A percentile compares a stretch with the other conserved stretches of the same genome.
Conservation (phyloP, 208 protist species). For the Spongospora subterranea region DNA sequence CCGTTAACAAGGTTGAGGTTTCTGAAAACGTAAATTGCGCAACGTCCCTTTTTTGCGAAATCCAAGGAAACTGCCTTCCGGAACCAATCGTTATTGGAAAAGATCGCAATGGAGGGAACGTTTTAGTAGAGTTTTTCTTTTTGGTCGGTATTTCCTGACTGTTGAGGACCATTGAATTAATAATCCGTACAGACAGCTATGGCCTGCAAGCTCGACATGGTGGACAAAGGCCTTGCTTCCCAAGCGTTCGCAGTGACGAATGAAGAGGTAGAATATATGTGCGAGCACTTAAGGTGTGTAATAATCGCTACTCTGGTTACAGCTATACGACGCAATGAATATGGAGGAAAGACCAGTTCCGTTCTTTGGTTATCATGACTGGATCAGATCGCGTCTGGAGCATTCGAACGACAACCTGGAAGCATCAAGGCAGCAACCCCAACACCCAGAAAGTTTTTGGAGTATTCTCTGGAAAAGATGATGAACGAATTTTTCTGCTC, state of each 20-base stretch:
- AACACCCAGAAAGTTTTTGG: not conserved
- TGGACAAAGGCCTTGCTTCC: not conserved
- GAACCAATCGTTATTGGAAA: not conserved
- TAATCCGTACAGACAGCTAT: conserved; percentile 12
- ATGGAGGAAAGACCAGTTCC: not conserved
- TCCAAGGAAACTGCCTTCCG: no score
- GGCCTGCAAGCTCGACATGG: conserved; percentile 21
- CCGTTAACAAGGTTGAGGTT: no score
- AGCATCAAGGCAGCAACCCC: not conserved
- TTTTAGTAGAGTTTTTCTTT: conserved; percentile 38
- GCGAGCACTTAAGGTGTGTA: not conserved
- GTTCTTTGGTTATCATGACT: conserved; percentile 13
- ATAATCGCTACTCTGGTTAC: not conserved
- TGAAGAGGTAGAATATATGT: not conserved
- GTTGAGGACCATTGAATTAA: not conserved
- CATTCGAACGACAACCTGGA: not conserved
- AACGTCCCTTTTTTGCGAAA: no score
- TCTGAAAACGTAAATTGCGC: no score
- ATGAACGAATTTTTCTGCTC: not conserved
- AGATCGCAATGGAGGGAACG: not conserved
- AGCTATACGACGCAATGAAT: conserved; percentile 8
- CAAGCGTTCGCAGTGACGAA: not conserved
- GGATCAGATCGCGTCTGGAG: not conserved
- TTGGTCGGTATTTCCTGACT: not conserved
- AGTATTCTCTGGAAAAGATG: not conserved